A percentile compares a stretch with the other conserved stretches of the same genome.
Conservation (phyloP, 768 basidiomycete genomes). For the Rossbeevera mucosa region DNA sequence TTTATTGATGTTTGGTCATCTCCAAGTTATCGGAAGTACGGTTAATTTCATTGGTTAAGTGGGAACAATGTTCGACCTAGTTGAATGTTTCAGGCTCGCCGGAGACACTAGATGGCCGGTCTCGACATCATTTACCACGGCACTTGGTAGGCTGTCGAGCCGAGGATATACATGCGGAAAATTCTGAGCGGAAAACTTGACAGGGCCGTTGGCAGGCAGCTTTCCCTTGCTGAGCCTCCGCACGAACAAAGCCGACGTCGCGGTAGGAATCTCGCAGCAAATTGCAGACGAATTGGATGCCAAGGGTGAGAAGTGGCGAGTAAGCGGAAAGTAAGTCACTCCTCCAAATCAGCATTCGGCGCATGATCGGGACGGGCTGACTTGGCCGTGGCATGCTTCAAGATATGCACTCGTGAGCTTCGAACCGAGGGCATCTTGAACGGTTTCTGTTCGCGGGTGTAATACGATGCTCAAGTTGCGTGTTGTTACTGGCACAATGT, state of each 20-base stretch:
- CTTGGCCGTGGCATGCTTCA: neutral
- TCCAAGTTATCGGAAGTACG: constrained; percentile 78
- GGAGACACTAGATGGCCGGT: constrained; percentile 88
- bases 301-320: constrained; percentile 67
- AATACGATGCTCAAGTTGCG: neutral
- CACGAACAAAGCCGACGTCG: constrained; percentile 95
- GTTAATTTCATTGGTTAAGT: neutral
- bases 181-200: constrained; percentile 5
- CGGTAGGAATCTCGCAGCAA: constrained; percentile 68
- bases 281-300: constrained; percentile 64
- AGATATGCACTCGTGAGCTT: constrained; percentile 33
- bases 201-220: constrained; percentile 72
- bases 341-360: neutral
- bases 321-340: constrained; percentile 63
- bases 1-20: constrained; percentile 2
- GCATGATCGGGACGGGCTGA: neutral
- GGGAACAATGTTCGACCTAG: constrained; percentile 1
- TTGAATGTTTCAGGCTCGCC: constrained; percentile 55
- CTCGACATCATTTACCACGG: constrained; percentile 66
- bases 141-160: constrained; percentile 49
- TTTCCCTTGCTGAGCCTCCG: constrained; percentile 83
- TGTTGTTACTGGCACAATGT: neutral
- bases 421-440: constrained; percentile 14
- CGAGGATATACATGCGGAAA: neutral
- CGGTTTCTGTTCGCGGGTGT: neutral